Evolutionary conservation across 1,139 yeast species (phyloP), one percentile per base, ranked within the genome.

Genomic region (Lodderomyces jiufengensis): DNA sequence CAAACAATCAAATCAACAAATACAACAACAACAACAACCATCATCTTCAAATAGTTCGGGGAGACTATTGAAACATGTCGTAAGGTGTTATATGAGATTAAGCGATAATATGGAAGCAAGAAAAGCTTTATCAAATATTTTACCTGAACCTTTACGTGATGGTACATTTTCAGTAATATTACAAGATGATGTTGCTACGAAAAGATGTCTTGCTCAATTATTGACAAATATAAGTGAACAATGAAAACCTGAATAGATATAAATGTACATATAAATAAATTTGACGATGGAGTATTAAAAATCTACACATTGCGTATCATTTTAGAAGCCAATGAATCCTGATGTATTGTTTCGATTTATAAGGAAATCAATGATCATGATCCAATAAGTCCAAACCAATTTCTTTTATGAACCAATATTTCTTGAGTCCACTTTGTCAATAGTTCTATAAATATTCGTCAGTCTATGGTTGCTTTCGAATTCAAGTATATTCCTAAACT

Each of bases 81-180:
- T 92, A 16, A 76, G 97, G 55, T 92, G 98, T 58, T 92, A 92
- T 55, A 71, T 90, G 66, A 75, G 98, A 44, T 70, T 92, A 34
- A 81, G 95, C 30, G 98, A 92, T 57, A 92, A 92, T 52, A 68
- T 80, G 20, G 94, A 94, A 46, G 97, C 97, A 2, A 73, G 97
- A 50, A 84, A 85, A 48, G 92, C 96, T 0, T 72, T 92, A 47
- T 82, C 86, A 31, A 83, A 80, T 42, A 82, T 87, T 24, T 66
- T 92, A 37, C 98, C 98, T 1, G 92, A 84, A 51, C 84, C 92
- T 1, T 70, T 92, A 51, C 77, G 87, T 44, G 96, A 88, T 58
- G 95, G 92, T n/a, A 86, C 97, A 0, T 90, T 92, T 58, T 76
- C 84, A 23, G 66, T 71, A 32, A 81, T 84, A 4, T 70, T 92